A percentile compares a stretch with the other conserved stretches of the same genome.
Evolutionary conservation across 164 flowering plant species (phyloP).

Genomic region (Brasenia schreberi): DNA sequence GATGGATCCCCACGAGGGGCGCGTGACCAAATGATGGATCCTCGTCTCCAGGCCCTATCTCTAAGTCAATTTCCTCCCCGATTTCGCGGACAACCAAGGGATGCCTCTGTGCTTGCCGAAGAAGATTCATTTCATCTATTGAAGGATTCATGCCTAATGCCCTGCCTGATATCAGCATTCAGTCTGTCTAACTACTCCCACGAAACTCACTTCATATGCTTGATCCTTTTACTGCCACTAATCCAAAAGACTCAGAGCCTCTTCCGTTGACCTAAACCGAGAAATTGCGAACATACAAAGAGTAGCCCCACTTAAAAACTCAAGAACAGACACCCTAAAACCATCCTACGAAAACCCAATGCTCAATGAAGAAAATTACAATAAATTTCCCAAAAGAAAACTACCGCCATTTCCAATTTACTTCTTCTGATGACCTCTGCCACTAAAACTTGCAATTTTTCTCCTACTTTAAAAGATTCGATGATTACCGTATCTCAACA

Average conservation of each 20-base stretch:
- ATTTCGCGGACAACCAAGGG: slow-evolving; percentile 77
- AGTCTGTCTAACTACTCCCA: slow-evolving; percentile 36
- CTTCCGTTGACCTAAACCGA: neutral
- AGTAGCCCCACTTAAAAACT: neutral
- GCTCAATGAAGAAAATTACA: neutral
- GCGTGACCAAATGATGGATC: slow-evolving; percentile 65
- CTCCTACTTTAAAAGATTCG: neutral
- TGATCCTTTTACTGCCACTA: neutral
- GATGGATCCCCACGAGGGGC: slow-evolving; percentile 47
- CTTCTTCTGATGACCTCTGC: neutral
- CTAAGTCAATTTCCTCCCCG: slow-evolving; percentile 94
- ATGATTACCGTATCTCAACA: neutral
- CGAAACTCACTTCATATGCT: neutral
- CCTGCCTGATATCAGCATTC: slow-evolving; percentile 55
- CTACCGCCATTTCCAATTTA: neutral
- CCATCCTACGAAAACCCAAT: neutral
- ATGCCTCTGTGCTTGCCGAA: slow-evolving; percentile 86
- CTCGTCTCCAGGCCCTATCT: slow-evolving; percentile 89
- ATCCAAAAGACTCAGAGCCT: neutral
- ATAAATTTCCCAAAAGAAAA: neutral
- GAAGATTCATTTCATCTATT: slow-evolving; percentile 86
- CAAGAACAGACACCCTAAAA: neutral
- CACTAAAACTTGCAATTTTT: neutral
- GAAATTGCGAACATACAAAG: neutral
- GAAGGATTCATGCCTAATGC: slow-evolving; percentile 63